Percentiles rank a stretch among this genome's conserved stretches.
These are phyloP conservation scores for Loxodes magnus DNA, from an alignment of 73 alveolate species.

Conservation along the genomic window DNA sequence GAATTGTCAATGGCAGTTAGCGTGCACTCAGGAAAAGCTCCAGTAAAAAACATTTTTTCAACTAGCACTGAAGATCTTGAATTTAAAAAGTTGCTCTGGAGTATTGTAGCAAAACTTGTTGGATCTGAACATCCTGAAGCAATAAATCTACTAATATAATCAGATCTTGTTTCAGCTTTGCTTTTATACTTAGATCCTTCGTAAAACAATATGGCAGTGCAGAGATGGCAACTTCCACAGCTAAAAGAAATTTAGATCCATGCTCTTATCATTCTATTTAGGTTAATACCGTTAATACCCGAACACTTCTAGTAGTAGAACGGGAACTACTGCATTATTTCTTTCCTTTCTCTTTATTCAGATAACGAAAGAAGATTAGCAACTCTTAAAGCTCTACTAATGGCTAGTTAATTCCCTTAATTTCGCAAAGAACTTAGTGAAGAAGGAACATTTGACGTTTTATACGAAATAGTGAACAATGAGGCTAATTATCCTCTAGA, in stretches of 20 bases:
- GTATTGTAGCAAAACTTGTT: conserved; percentile 52
- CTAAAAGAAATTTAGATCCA: conserved; percentile 80
- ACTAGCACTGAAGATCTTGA: conserved; percentile 93
- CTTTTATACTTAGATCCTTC: conserved; percentile 85
- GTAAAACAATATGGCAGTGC: conserved; percentile 54
- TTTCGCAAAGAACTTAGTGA: conserved; percentile 82
- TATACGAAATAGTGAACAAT: conserved; percentile 75
- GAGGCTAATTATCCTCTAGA: conserved; percentile 82
- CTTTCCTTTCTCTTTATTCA: conserved; percentile 52
- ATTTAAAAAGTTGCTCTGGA: conserved; percentile 86
- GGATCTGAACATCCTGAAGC: conserved; percentile 23
- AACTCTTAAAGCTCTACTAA: conserved; percentile 59
- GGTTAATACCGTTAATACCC: conserved; percentile 56
- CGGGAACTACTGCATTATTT: conserved; percentile 62
- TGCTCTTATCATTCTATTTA: conserved; percentile 41
- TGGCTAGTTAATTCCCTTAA: conserved; percentile 42
- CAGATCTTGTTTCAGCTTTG: conserved; percentile 67
- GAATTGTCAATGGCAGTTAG: conserved; percentile 61
- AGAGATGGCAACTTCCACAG: conserved; percentile 91
- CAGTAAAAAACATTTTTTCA: conserved; percentile 69
- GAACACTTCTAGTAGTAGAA: conserved; percentile 66
- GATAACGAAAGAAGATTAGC: conserved; percentile 71
- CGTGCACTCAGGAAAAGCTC: conserved; percentile 40
- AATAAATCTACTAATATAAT: conserved; percentile 31
- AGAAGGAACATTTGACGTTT: conserved; percentile 80